These are phyloP conservation scores for Mollisia scopiformis DNA, from an alignment of 2,329 filamentous ascomycete genomes.

Conservation along the genomic window DNA sequence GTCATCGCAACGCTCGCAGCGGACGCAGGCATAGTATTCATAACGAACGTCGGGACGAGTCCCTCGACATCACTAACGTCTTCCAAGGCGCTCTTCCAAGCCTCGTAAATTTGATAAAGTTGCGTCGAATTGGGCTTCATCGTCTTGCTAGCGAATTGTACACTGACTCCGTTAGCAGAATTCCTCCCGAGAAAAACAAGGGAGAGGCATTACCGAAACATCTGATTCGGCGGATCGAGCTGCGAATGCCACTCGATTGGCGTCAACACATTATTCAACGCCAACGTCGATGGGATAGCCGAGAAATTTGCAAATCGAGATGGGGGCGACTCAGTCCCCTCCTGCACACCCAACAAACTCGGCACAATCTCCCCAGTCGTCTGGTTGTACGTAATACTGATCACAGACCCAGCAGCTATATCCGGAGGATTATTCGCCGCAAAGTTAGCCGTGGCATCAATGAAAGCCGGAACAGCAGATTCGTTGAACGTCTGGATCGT, in stretches of 20 bases:
- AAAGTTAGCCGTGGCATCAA: conserved; percentile 14
- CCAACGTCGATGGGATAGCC: conserved; percentile 5
- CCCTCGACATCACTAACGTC: conserved; percentile 40
- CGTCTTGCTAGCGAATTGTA: conserved; percentile 39
- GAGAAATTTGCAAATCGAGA: conserved; percentile 22
- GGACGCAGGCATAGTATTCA: conserved; percentile 36
- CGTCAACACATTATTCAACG: conserved; percentile 9
- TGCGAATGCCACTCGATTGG: conserved; percentile 4
- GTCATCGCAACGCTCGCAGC: conserved; percentile 36
- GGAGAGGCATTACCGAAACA: conserved; percentile 13
- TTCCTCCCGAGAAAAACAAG: neutral
- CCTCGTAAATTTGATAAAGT: conserved; percentile 37
- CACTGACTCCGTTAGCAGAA: neutral
- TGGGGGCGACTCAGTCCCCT: conserved; percentile 14
- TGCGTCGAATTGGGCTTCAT: conserved; percentile 40
- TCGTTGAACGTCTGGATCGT: conserved; percentile 17
- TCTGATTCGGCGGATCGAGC: conserved; percentile 21
- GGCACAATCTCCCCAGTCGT: conserved; percentile 1
- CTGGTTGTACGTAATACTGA: conserved; percentile 19
- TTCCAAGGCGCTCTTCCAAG: conserved; percentile 40
- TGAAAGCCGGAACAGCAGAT: conserved; percentile 8
- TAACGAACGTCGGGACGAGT: conserved; percentile 42
- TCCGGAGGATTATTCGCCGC: conserved; percentile 7
- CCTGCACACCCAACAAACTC: conserved; percentile 20
- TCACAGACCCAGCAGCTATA: conserved; percentile 15